These are phyloP conservation scores for Fraxinus velutina DNA, from an alignment of 305 asterid genomes.

Conservation along the genomic window DNA sequence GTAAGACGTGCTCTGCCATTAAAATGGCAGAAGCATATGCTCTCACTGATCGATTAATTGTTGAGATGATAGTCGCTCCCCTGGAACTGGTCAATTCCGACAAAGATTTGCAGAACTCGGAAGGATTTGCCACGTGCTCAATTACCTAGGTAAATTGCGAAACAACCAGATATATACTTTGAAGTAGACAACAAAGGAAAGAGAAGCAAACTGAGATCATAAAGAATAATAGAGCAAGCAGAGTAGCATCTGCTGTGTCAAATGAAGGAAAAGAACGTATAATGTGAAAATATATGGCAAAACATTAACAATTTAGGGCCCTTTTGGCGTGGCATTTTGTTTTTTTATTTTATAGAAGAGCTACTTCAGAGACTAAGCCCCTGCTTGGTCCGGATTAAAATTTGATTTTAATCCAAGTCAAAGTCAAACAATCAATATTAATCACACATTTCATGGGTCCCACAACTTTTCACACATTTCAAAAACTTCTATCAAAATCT, in stretches of 20 bases:
- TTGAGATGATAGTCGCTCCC: conserved; percentile 84
- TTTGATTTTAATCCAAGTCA: no score
- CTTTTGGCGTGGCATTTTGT: neutral
- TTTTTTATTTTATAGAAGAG: no score
- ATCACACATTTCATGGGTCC: no score
- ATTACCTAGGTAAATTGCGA: conserved; percentile 54
- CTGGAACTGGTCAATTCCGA: conserved; percentile 59
- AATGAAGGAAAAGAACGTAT: conserved; percentile 10
- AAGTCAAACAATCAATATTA: no score
- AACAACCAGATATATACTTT: conserved; percentile 14
- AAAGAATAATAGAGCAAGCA: conserved; percentile 1
- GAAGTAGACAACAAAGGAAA: neutral
- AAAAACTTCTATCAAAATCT: no score
- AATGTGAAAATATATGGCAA: neutral
- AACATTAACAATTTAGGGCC: neutral
- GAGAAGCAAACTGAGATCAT: neutral
- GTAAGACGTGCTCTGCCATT: conserved; percentile 69
- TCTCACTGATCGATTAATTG: conserved; percentile 87
- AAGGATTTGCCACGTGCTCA: conserved; percentile 90
- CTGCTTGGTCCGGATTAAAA: no score
- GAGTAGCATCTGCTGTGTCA: conserved; percentile 1
- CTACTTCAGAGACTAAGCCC: neutral
- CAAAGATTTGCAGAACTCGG: conserved; percentile 84
- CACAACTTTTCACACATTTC: no score
- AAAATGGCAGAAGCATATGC: conserved; percentile 85